Percentiles rank a stretch among this genome's conserved stretches.
These are phyloP conservation scores for Tulasnella sp. DNA, from an alignment of 768 basidiomycete genomes.

Conservation along the genomic window DNA sequence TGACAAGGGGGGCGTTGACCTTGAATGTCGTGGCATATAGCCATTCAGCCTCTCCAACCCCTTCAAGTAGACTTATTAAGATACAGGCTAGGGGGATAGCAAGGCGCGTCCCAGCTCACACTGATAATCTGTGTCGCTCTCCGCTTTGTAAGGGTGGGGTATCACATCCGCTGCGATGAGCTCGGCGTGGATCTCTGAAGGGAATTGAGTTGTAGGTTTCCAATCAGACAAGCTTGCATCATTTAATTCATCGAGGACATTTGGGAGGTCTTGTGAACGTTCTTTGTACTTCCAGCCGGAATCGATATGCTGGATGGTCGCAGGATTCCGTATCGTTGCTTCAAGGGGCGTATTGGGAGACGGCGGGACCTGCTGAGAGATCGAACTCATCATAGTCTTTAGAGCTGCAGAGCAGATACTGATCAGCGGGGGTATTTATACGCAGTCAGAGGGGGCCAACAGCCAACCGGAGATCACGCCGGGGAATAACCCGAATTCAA, in stretches of 20 bases:
- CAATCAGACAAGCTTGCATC: neutral
- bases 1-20: constrained; percentile 29
- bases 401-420: no score
- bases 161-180: constrained; percentile 46
- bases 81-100: neutral
- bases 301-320: neutral
- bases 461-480: no score
- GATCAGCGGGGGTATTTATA: no score
- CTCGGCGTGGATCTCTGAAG: constrained; percentile 60
- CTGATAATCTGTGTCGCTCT: constrained; percentile 58
- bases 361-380: no score
- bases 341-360: neutral
- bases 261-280: neutral
- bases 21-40: constrained; percentile 50
- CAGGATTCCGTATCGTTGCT: neutral
- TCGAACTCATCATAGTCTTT: no score
- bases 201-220: constrained; percentile 34
- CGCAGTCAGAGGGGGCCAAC: no score
- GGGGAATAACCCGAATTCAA: no score
- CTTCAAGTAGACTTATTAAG: constrained; percentile 34
- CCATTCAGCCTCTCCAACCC: constrained; percentile 68
- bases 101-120: constrained; percentile 40
- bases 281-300: constrained; percentile 8
- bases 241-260: constrained; percentile 5
- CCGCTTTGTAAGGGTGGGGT: constrained; percentile 53